Evolutionary conservation across 352 stramenopile species (phyloP).

Genomic region (Halophytophthora batemanensis): DNA sequence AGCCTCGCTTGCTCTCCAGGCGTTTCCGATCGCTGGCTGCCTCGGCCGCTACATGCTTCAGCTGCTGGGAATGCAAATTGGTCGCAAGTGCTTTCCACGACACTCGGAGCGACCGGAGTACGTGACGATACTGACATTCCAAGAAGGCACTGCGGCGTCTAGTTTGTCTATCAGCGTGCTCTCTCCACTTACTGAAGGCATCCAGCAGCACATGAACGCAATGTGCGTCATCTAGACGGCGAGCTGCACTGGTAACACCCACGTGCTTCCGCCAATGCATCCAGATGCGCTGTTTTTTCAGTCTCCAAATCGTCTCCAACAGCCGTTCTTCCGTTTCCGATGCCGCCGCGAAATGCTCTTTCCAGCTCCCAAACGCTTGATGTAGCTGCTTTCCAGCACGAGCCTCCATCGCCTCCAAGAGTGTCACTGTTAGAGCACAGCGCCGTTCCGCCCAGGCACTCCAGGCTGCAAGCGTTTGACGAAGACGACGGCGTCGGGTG

Average conservation of each 20-base stretch:
- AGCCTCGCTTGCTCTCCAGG: not conserved
- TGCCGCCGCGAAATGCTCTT: slow-evolving; percentile 1
- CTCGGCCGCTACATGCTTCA: slow-evolving; percentile 9
- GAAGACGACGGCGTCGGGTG: slow-evolving; percentile 9
- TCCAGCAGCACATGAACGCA: slow-evolving; percentile 5
- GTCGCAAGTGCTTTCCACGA: slow-evolving; percentile 13
- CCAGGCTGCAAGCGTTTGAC: slow-evolving; percentile 15
- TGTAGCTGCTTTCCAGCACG: slow-evolving; percentile 3
- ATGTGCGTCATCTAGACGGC: slow-evolving; percentile 12
- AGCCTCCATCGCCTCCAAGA: slow-evolving; percentile 4
- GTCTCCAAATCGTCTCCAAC: not conserved
- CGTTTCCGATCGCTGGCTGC: not conserved
- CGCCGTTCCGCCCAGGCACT: slow-evolving; percentile 13
- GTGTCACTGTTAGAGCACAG: not conserved
- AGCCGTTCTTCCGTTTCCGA: slow-evolving; percentile 1
- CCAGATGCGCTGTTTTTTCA: slow-evolving; percentile 15
- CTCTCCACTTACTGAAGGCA: slow-evolving; percentile 12
- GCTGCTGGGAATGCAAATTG: slow-evolving; percentile 7
- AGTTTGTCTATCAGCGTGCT: not conserved
- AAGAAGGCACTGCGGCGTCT: slow-evolving; percentile 2
- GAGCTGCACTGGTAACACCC: slow-evolving; percentile 1
- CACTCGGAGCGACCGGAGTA: not conserved
- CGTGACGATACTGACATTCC: slow-evolving; percentile 1
- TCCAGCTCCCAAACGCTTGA: slow-evolving; percentile 13
- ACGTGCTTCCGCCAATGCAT: slow-evolving; percentile 12